Conservation (phyloP, 805 yeast genomes). For the Spathaspora passalidarum region DNA sequence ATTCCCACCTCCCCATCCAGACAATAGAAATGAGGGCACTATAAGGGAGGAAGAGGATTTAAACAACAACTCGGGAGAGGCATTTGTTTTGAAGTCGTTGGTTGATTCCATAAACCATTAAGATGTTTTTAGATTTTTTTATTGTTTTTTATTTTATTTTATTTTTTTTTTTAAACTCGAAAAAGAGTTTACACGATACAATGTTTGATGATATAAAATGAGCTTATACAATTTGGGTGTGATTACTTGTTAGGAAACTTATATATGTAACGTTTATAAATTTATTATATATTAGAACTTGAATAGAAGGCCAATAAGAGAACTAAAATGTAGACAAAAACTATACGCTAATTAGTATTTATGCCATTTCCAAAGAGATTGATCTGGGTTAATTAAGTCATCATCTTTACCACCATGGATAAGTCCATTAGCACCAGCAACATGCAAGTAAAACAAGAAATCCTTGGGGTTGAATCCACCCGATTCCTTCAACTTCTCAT, state of each 20-base stretch:
- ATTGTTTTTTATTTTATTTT: too few species aligned
- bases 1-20: background rate
- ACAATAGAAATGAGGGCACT: background rate
- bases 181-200: background rate
- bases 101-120: conserved; percentile 40
- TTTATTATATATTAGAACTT: background rate
- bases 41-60: conserved; percentile 4
- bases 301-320: too few species aligned
- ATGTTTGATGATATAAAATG: too few species aligned
- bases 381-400: conserved; percentile 37
- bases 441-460: conserved; percentile 36
- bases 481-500: conserved; percentile 11
- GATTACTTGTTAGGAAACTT: background rate
- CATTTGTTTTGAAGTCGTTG: conserved; percentile 36
- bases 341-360: conserved; percentile 12
- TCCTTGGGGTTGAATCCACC: conserved; percentile 22
- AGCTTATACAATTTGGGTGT: background rate
- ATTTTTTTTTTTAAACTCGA: too few species aligned
- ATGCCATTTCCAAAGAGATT: conserved; percentile 37
- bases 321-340: too few species aligned
- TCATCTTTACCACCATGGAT: conserved; percentile 14
- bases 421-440: background rate
- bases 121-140: background rate
- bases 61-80: conserved; percentile 10
- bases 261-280: background rate